Percentiles rank a stretch among this genome's conserved stretches.
Conservation (phyloP, 1,139 yeast species). For the Pichia sp. region DNA sequence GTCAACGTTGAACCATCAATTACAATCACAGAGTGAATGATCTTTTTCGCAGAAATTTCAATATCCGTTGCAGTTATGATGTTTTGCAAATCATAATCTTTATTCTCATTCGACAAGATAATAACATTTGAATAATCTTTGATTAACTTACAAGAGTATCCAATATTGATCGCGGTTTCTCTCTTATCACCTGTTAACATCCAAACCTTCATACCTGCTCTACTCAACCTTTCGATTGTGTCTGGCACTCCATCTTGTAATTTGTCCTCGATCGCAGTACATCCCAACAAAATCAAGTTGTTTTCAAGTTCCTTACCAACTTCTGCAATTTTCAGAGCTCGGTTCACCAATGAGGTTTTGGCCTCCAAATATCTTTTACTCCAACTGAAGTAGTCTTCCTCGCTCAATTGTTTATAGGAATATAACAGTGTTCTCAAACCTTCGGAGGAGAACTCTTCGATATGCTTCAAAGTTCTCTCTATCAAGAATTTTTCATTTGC, state of each 20-base stretch:
- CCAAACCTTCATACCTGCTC: constrained; percentile 95
- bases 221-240: constrained; percentile 79
- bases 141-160: constrained; percentile 86
- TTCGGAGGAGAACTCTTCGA: constrained; percentile 91
- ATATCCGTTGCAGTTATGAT: constrained; percentile 51
- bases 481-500: constrained; percentile 71
- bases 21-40: constrained; percentile 92
- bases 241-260: constrained; percentile 94
- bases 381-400: constrained; percentile 59
- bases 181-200: constrained; percentile 97
- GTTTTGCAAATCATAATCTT: constrained; percentile 29
- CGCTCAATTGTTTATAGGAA: constrained; percentile 64
- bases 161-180: constrained; percentile 96
- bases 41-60: constrained; percentile 55
- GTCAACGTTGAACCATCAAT: constrained; percentile 84
- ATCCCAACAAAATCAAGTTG: constrained; percentile 67
- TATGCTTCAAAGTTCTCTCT: constrained; percentile 80
- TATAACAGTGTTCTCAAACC: constrained; percentile 87
- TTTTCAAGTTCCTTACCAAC: constrained; percentile 69
- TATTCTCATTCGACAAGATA: constrained; percentile 48
- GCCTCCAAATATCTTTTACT: constrained; percentile 61
- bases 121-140: constrained; percentile 89
- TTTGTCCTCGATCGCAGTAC: constrained; percentile 96
- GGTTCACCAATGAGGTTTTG: constrained; percentile 61
- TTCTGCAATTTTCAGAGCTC: constrained; percentile 58